Base-by-base conservation (phyloP, 2,329 filamentous ascomycete species). In the Arthrinium puccinioides region DNA sequence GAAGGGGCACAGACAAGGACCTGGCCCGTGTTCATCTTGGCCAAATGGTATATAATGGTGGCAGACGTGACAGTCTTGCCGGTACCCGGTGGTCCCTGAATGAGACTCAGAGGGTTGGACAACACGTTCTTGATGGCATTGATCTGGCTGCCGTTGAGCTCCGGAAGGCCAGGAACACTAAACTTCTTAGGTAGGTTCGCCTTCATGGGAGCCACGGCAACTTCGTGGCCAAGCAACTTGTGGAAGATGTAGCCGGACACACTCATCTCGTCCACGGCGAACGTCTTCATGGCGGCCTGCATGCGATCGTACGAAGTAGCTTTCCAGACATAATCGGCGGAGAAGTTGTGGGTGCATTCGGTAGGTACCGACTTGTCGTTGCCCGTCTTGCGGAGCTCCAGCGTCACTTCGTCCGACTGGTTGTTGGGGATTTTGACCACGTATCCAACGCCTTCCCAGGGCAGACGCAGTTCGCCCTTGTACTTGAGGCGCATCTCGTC, bases 361-460 rank as follows among this genome's bases (percentile, higher is more conserved):
- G 87, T 95, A 1, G 92, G 92, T 1, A 97, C 87, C 20, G 84
- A 87, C 63, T 97, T 97, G 66, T 97, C 89, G 57, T 94, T 94
- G 44, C 87, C 89, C 45, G 92, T 90, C 53, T 92, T 87, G 49
- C 92, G 85, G 56, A 98, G 67, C 60, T 98, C 92, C 46, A 98
- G 84, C 9, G 85, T 94, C 36, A 98, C 92, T 59, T 98, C 90
- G 54, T 98, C 92, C 11, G 89, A 96, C 66, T 95, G 88, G 63
- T 97, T 97, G 72, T 98, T 97, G 16, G 92, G 94, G 42, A 98
- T 97, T 67, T 98, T 98, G 67, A 97, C 89, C 43, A 98, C 92
- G 61, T 98, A 98, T 46, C 92, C 92, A 23, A 98, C 92, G 25
- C 92, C 92, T 59, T 98, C 92, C 92, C 92, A 98, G 41, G 87